Percentiles rank a stretch among this genome's conserved stretches.
phyloP scores from a whole-genome alignment of 2,329 filamentous ascomycete species.

The Penicillium thymicola region DNA sequence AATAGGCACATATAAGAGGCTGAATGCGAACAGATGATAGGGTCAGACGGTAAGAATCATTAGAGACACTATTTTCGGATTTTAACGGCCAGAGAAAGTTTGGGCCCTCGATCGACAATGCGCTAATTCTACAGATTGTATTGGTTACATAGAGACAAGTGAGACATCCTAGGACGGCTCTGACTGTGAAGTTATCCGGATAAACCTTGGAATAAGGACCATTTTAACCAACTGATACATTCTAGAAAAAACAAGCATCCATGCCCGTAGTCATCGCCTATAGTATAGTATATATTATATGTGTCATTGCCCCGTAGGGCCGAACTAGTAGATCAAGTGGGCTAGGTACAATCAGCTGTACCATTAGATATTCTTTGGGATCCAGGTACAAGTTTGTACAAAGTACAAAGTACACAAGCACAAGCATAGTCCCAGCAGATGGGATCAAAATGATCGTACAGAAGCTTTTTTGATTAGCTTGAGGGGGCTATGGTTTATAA shows the following conservation, averaged over 20 bases:
- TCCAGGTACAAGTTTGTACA: not conserved
- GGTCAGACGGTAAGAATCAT: not conserved
- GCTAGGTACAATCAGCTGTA: not conserved
- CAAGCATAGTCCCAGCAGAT: conserved; percentile 5
- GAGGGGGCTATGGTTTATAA: not conserved
- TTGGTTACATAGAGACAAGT: not conserved
- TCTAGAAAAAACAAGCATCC: not conserved
- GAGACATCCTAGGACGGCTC: not conserved
- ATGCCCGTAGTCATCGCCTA: not conserved
- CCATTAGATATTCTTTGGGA: not conserved
- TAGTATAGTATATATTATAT: not conserved
- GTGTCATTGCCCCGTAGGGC: not conserved
- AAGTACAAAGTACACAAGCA: not conserved
- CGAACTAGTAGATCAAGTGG: conserved; percentile 10
- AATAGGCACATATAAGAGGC: not conserved
- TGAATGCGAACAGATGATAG: not conserved
- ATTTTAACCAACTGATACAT: not conserved
- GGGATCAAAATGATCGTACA: conserved; percentile 1
- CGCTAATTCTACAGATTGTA: not conserved
- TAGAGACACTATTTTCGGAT: not conserved
- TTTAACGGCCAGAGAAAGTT: not conserved
- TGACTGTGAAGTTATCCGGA: not conserved
- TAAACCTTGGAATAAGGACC: not conserved
- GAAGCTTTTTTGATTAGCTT: conserved; percentile 1
- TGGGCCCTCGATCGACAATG: conserved; percentile 14